phyloP scores from a whole-genome alignment of 164 flowering plant genomes.

The Vitis riparia region DNA sequence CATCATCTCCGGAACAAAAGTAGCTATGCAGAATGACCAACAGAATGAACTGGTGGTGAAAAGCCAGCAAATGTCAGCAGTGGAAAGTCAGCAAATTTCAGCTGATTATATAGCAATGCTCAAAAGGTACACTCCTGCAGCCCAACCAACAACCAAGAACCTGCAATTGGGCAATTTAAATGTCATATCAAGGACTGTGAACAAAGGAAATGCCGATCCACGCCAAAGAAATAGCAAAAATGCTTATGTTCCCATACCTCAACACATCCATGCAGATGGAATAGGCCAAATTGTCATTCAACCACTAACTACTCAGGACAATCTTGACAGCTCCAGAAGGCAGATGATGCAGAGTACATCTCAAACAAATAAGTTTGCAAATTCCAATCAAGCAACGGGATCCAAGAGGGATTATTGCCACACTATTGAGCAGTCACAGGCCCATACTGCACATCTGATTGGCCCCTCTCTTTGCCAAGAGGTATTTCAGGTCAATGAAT shows the following conservation, averaged over 20 bases:
- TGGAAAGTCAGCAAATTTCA: neutral
- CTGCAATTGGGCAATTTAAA: slow-evolving; percentile 14
- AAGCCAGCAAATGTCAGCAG: slow-evolving; percentile 5
- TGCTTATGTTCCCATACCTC: slow-evolving; percentile 13
- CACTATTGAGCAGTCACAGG: slow-evolving; percentile 9
- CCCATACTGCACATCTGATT: neutral
- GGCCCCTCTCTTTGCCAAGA: slow-evolving; percentile 14
- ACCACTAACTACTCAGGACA: slow-evolving; percentile 6
- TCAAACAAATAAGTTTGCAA: slow-evolving; percentile 13
- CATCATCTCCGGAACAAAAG: slow-evolving; percentile 1
- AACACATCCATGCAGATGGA: slow-evolving; percentile 20
- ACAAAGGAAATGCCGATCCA: slow-evolving; percentile 8
- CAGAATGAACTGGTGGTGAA: slow-evolving; percentile 3
- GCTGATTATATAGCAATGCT: neutral
- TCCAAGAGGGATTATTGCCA: slow-evolving; percentile 31
- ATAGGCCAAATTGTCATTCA: slow-evolving; percentile 13
- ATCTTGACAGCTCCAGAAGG: slow-evolving; percentile 6
- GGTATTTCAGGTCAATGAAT: slow-evolving; percentile 10
- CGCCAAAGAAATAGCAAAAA: slow-evolving; percentile 11
- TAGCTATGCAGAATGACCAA: slow-evolving; percentile 8
- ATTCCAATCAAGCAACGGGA: slow-evolving; percentile 21
- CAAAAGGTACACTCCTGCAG: slow-evolving; percentile 3
- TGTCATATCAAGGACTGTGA: slow-evolving; percentile 4
- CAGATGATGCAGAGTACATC: slow-evolving; percentile 10
- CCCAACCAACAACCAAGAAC: slow-evolving; percentile 12